phyloP scores from a whole-genome alignment of 495 filamentous ascomycete species.

The Thermothielavioides terrestris region DNA sequence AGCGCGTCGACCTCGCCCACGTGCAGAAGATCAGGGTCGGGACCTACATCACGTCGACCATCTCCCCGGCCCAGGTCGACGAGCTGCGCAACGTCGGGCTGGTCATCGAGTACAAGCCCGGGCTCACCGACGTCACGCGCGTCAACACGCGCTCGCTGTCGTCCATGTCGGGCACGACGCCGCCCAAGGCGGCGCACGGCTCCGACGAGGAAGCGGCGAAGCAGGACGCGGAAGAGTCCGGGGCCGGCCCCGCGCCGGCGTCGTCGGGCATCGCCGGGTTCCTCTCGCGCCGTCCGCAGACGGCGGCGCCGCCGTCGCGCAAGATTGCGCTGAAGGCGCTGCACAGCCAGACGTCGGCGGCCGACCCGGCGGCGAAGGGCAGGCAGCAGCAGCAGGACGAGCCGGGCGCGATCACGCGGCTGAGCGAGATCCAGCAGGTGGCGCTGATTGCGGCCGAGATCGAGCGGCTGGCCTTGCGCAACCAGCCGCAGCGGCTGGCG shows the following conservation, averaged over 20 bases:
- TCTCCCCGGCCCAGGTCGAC: slow-evolving; percentile 64
- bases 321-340: slow-evolving; percentile 54
- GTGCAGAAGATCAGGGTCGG: slow-evolving; percentile 64
- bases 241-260: not conserved
- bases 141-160: slow-evolving; percentile 80
- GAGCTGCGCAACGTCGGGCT: slow-evolving; percentile 75
- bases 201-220: slow-evolving; percentile 4
- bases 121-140: slow-evolving; percentile 55
- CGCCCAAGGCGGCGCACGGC: slow-evolving; percentile 12
- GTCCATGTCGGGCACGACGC: slow-evolving; percentile 40
- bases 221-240: slow-evolving; percentile 1
- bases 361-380: slow-evolving; percentile 32
- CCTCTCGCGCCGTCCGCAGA: slow-evolving; percentile 19
- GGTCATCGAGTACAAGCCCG: slow-evolving; percentile 64
- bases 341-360: slow-evolving; percentile 43
- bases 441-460: slow-evolving; percentile 59
- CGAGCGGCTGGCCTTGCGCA: slow-evolving; percentile 33
- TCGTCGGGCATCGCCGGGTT: slow-evolving; percentile 23
- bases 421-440: slow-evolving; percentile 65
- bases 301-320: slow-evolving; percentile 17
- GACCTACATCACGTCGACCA: slow-evolving; percentile 79
- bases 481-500: slow-evolving; percentile 27
- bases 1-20: slow-evolving; percentile 70
- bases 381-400: slow-evolving; percentile 21
- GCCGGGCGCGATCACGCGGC: slow-evolving; percentile 23